phyloP scores from a whole-genome alignment of 2,329 filamentous ascomycete genomes.

The Dactylellina drechsleri region DNA sequence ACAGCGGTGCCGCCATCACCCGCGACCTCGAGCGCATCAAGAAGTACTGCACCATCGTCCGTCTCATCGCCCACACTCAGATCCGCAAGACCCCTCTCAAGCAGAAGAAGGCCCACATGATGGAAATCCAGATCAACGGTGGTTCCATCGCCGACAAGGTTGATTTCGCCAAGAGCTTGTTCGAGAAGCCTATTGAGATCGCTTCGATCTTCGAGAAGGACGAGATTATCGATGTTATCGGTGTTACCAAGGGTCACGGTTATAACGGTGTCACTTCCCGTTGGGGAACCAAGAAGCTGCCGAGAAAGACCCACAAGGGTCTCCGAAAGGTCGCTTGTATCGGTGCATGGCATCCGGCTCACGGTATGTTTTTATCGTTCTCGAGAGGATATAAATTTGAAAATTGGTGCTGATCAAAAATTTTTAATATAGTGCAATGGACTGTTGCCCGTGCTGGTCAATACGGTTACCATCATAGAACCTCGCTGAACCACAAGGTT shows the following conservation, averaged over 20 bases:
- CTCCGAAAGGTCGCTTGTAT: conserved; percentile 99
- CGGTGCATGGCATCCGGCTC: conserved; percentile 99
- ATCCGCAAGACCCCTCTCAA: conserved; percentile 99
- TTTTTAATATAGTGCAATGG: conserved; percentile 40
- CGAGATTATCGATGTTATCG: conserved; percentile 99
- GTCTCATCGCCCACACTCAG: conserved; percentile 98
- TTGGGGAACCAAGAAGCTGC: conserved; percentile 99
- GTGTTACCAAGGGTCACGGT: conserved; percentile 99
- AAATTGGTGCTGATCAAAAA: background rate
- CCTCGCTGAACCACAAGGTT: conserved; percentile 99
- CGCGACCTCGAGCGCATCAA: conserved; percentile 99
- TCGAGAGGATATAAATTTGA: background rate
- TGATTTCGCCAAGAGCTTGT: conserved; percentile 90
- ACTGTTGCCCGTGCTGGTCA: conserved; percentile 99
- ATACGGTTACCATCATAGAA: conserved; percentile 99
- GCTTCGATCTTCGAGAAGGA: conserved; percentile 97
- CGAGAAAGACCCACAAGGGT: conserved; percentile 99
- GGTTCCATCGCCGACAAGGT: conserved; percentile 97
- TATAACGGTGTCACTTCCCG: conserved; percentile 96
- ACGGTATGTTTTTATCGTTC: conserved; percentile 70
- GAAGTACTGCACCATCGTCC: conserved; percentile 99
- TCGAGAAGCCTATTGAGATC: conserved; percentile 98
- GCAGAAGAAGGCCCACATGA: conserved; percentile 99
- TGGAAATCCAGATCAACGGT: conserved; percentile 99
- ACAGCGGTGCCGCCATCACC: conserved; percentile 86